Percentiles rank a stretch among this genome's conserved stretches.
Evolutionary conservation across 1,139 yeast species (phyloP).

Genomic region (Debaryomycetaceae sp.): DNA sequence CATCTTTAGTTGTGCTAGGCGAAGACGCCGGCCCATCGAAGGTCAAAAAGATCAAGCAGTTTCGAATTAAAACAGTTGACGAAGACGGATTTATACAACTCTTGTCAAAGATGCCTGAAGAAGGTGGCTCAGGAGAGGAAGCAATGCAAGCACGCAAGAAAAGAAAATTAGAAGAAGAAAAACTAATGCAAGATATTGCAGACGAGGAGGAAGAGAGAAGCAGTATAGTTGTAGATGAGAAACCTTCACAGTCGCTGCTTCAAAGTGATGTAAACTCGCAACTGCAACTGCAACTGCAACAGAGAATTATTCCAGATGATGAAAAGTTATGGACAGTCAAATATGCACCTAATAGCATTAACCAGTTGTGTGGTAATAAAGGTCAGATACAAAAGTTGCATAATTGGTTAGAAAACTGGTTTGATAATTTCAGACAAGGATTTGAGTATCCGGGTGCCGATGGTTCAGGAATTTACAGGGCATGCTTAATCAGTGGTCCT

Average conservation of each 20-base stretch:
- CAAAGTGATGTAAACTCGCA: not conserved
- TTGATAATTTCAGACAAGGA: conserved; percentile 48
- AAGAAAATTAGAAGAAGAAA: conserved; percentile 62
- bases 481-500: conserved; percentile 82
- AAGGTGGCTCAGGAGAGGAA: conserved; percentile 80
- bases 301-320: conserved; percentile 33
- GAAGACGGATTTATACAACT: conserved; percentile 83
- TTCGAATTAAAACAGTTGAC: conserved; percentile 74
- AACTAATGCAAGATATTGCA: conserved; percentile 48
- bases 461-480: conserved; percentile 67
- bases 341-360: conserved; percentile 76
- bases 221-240: conserved; percentile 26
- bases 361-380: conserved; percentile 90
- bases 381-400: conserved; percentile 63
- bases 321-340: conserved; percentile 88
- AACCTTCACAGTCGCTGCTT: conserved; percentile 2
- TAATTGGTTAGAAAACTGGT: conserved; percentile 82
- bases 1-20: conserved; percentile 87
- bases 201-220: conserved; percentile 38
- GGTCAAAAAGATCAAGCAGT: conserved; percentile 70
- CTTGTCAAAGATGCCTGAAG: conserved; percentile 78
- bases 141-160: conserved; percentile 74
- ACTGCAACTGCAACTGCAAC: conserved; percentile 16
- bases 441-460: conserved; percentile 57
- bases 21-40: conserved; percentile 98